phyloP scores from a whole-genome alignment of 2,329 filamentous ascomycete species.

The Tolypocladium cylindrosporum region DNA sequence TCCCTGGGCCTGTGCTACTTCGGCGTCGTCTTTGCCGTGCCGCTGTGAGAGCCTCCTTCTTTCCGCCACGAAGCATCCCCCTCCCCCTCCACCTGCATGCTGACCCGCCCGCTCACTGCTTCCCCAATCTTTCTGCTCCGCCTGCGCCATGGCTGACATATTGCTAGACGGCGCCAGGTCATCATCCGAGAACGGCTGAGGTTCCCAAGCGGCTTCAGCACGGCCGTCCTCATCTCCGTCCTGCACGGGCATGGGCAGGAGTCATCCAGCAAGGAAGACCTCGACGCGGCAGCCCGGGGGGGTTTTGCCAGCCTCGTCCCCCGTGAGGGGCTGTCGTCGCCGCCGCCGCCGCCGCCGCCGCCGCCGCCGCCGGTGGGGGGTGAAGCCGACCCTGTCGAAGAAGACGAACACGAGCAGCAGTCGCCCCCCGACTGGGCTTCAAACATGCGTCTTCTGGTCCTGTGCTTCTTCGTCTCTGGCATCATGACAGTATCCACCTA shows the following conservation, averaged over 20 bases:
- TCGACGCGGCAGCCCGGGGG: constrained; percentile 25
- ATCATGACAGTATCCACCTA: constrained; percentile 74
- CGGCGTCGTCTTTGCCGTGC: constrained; percentile 92
- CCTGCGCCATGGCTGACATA: not conserved
- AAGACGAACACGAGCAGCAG: constrained; percentile 21
- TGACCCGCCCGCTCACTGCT: not conserved
- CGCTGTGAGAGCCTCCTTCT: constrained; percentile 42
- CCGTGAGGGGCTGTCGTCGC: constrained; percentile 10
- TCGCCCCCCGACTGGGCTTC: constrained; percentile 27
- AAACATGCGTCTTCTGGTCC: constrained; percentile 44
- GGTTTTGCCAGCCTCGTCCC: constrained; percentile 33
- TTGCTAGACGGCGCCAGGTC: constrained; percentile 62
- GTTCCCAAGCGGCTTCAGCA: constrained; percentile 93
- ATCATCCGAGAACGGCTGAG: constrained; percentile 87
- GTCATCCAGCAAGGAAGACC: constrained; percentile 20
- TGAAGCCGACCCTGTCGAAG: constrained; percentile 12
- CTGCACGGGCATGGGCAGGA: constrained; percentile 55
- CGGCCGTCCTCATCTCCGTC: constrained; percentile 84
- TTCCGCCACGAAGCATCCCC: no score
- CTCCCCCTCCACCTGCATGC: not conserved
- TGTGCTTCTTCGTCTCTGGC: constrained; percentile 50
- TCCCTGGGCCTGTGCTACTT: constrained; percentile 91
- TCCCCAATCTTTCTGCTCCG: not conserved
- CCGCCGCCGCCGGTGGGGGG: constrained; percentile 2
- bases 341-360: not conserved